phyloP scores from a whole-genome alignment of 2,329 filamentous ascomycete species.

The Ophiostoma populinum region DNA sequence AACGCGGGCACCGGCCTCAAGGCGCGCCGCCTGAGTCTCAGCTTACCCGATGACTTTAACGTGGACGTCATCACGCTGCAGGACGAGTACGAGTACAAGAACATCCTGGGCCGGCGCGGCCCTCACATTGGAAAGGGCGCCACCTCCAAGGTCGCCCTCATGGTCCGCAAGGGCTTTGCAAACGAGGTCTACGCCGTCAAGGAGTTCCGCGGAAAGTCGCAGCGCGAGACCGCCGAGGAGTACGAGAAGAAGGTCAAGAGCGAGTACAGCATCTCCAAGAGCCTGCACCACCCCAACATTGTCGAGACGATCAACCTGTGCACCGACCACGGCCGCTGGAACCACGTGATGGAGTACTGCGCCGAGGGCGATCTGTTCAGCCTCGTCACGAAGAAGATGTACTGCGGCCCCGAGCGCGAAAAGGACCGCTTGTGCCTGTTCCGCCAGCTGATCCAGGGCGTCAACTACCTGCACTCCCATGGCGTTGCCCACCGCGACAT shows the following conservation, averaged over 20 bases:
- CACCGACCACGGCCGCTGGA: conserved; percentile 59
- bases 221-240: conserved; percentile 51
- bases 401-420: conserved; percentile 44
- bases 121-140: conserved; percentile 68
- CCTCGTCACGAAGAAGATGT: conserved; percentile 54
- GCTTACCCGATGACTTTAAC: conserved; percentile 55
- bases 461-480: conserved; percentile 65
- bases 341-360: conserved; percentile 90
- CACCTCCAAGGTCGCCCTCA: conserved; percentile 66
- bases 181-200: conserved; percentile 68
- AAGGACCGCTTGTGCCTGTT: conserved; percentile 68
- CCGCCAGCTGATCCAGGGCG: conserved; percentile 72
- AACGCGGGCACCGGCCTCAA: conserved; percentile 59
- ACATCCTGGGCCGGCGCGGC: conserved; percentile 53
- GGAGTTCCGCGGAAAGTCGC: conserved; percentile 61
- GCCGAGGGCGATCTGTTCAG: conserved; percentile 63
- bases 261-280: conserved; percentile 77
- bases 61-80: conserved; percentile 54
- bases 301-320: conserved; percentile 66
- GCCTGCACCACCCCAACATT: conserved; percentile 72
- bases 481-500: conserved; percentile 84
- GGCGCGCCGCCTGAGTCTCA: conserved; percentile 59
- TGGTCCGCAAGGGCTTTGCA: conserved; percentile 50
- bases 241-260: conserved; percentile 85
- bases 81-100: conserved; percentile 52